Evolutionary conservation across 371 early-diverging fungal genomes (phyloP), one percentile per base, ranked within the genome.

Genomic region (Zopfochytrium polystomum): DNA sequence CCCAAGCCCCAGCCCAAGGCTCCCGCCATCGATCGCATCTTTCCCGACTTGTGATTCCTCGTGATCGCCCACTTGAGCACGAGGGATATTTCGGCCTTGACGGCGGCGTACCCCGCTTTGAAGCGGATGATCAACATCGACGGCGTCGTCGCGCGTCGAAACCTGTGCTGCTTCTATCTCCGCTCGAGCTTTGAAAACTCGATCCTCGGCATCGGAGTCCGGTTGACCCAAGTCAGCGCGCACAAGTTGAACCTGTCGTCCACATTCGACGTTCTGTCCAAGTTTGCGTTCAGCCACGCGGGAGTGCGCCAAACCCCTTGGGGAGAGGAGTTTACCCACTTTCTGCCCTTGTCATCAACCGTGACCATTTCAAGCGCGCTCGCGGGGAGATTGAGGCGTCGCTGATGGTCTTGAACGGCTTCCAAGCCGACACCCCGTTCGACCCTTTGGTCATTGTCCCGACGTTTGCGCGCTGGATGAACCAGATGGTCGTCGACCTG

Each of bases 401-500:
- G 18, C 13, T 46, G n/a, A 5, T 18, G 25, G 3, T 20, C 22
- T 45, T 50, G 31, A 32, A 58, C 31, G 2, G 13, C 23, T 1
- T 27, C n/a, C n/a, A n/a, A n/a, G n/a, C n/a, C 26, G 55, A 22
- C 20, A n/a, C 4, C 20, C 20, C n/a, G n/a, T 49, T 46, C 46
- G 29, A 46, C 31, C 65, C 65, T 2, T n/a, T 9, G 18, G 49
- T 49, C 9, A 59, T 22, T 2, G 3, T 54, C 27, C 30, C n/a
- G 2, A 47, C 54, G n/a, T 30, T 65, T 42, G 15, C 9, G 26
- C 35, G 35, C 29, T 35, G 45, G 44, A 52, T 65, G 59, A 65
- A 65, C 49, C 38, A 45, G 48, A 58, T 65, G 53, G 53, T 65
- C 2, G 65, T 65, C 22, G 51, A 59, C 46, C 25, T 65, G 48